Evolutionary conservation across 108 stramenopile genomes (phyloP), one percentile per base, ranked within the genome.

Genomic region (Skeletonema tropicum): DNA sequence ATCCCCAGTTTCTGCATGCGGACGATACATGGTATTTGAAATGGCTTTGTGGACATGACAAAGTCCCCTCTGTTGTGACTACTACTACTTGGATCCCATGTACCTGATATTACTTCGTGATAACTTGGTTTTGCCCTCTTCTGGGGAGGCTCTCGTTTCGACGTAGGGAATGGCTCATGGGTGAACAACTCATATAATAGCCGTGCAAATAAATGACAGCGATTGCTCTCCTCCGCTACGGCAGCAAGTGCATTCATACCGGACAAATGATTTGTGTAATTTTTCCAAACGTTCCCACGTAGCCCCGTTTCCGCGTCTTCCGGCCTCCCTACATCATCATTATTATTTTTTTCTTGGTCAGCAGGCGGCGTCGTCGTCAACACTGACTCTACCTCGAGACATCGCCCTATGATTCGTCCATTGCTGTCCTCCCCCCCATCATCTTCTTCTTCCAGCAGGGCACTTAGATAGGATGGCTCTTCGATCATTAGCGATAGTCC

Each of bases 111-210:
- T 2, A 25, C 21, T 6, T 23, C 5, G 35, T 10, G n/a, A 29
- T 26, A 13, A 19, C 35, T 7, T 32, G 2, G 35, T 21, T n/a
- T 26, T 21, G 46, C 35, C 31, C 39, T 57, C 23, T 59, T 57
- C 13, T 29, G 64, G 29, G 49, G 45, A 21, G 48, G 58, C 41
- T 57, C 52, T 26, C 26, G 1, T 29, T 29, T 29, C 2, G 26
- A 29, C 1, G 32, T 55, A 17, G 52, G 6, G 10, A 60, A 57
- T 21, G 58, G 45, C 14, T 61, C 38, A 49, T 64, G 13, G 36
- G 70, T 71, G 42, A 78, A 78, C 17, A 78, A 29, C 30, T 57
- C 38, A 71, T 71, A n/a, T 21, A 78, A 38, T 2, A 71, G 57
- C 17, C 66, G 39, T 31, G 70, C 77, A 9, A 78, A 38, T 39